A percentile compares a stretch with the other conserved stretches of the same genome.
These are phyloP conservation scores for Salix caprea DNA, from an alignment of 345 rosid species.

Conservation along the genomic window DNA sequence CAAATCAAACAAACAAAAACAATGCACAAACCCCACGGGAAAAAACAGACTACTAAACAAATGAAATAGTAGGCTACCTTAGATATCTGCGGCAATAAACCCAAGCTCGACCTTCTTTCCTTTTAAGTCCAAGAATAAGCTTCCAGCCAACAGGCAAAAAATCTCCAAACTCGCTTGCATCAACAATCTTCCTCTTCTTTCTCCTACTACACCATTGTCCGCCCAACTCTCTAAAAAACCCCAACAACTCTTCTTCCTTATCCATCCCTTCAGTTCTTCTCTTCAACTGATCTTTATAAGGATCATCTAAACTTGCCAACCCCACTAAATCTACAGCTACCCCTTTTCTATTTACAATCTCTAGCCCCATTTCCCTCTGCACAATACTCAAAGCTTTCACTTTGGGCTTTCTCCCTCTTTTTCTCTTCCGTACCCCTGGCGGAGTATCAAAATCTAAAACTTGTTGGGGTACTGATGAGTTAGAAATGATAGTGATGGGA, in stretches of 20 bases:
- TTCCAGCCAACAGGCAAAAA: constrained; percentile 65
- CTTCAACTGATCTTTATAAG: constrained; percentile 48
- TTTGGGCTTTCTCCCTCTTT: constrained; percentile 56
- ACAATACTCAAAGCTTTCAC: constrained; percentile 17
- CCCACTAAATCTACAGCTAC: constrained; percentile 37
- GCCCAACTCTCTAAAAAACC: constrained; percentile 49
- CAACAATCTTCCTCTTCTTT: constrained; percentile 75
- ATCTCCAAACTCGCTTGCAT: constrained; percentile 56
- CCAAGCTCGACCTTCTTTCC: constrained; percentile 64
- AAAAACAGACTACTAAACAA: not conserved
- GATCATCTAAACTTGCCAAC: constrained; percentile 46
- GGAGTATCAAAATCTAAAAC: not conserved
- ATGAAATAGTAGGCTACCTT: constrained; percentile 33
- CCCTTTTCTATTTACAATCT: constrained; percentile 48
- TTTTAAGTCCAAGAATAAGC: constrained; percentile 62
- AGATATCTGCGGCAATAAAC: constrained; percentile 67
- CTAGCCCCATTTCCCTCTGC: constrained; percentile 25
- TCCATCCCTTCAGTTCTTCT: constrained; percentile 53
- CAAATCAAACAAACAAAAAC: not conserved
- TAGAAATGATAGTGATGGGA: constrained; percentile 13
- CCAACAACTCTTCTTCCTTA: constrained; percentile 56
- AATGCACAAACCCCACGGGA: not conserved
- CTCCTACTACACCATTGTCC: constrained; percentile 83
- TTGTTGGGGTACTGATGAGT: constrained; percentile 16
- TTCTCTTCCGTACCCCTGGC: constrained; percentile 45